phyloP scores from a whole-genome alignment of 805 yeast species.

The Teunomyces cretensis region DNA sequence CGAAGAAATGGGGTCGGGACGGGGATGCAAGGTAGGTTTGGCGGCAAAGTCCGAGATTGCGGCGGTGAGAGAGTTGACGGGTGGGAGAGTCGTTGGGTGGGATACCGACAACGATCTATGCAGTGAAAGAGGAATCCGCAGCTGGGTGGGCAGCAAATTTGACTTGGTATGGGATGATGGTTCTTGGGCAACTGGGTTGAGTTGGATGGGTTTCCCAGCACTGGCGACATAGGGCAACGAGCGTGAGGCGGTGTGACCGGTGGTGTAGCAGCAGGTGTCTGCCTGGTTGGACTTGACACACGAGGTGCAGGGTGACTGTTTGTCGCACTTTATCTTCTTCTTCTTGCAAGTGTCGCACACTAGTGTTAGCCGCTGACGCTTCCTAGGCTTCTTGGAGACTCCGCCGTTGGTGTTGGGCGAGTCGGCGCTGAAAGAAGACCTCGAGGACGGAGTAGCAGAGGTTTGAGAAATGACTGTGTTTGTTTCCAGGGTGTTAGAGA shows the following conservation, averaged over 20 bases:
- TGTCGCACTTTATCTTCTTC: constrained; percentile 22
- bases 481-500: not conserved
- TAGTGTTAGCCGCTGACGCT: constrained; percentile 12
- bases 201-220: not conserved
- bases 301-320: constrained; percentile 18
- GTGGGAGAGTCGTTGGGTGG: not conserved
- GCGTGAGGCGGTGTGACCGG: not conserved
- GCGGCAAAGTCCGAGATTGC: not conserved
- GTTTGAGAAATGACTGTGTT: not conserved
- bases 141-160: not conserved
- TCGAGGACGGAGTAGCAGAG: not conserved
- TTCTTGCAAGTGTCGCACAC: constrained; percentile 23
- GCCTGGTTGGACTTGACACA: constrained; percentile 10
- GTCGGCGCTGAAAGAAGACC: constrained; percentile 1
- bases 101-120: not conserved
- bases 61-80: constrained; percentile 1
- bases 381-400: constrained; percentile 4
- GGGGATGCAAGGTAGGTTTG: not conserved
- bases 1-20: not conserved
- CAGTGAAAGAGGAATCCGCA: not conserved
- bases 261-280: constrained; percentile 7
- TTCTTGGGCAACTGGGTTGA: not conserved
- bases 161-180: not conserved
- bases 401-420: not conserved
- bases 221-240: constrained; percentile 8